Evolutionary conservation across 345 rosid genomes (phyloP).

Genomic region (Raphanus sativus): DNA sequence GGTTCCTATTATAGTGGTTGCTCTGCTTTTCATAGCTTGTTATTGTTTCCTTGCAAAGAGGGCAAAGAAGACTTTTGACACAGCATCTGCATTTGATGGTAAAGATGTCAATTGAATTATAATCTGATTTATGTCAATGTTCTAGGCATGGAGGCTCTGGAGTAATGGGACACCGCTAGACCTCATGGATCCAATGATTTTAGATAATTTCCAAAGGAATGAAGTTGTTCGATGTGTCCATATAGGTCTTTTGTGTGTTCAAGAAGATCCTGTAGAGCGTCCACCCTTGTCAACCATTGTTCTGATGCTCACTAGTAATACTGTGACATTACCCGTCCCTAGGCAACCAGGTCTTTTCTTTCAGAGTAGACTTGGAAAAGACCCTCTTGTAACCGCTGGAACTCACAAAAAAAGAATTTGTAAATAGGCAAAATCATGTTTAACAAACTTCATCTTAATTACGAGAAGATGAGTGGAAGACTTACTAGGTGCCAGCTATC

Average conservation of each 20-base stretch:
- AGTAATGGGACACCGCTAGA: neutral
- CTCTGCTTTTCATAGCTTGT: neutral
- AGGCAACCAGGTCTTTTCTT: neutral
- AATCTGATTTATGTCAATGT: neutral
- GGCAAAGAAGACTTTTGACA: neutral
- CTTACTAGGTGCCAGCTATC: constrained; percentile 66
- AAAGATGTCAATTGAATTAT: neutral
- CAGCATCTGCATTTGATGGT: neutral
- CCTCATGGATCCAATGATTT: neutral
- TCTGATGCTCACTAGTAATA: neutral
- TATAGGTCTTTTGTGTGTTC: neutral
- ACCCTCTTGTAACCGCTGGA: constrained; percentile 38
- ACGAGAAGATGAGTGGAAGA: neutral
- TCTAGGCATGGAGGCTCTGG: neutral
- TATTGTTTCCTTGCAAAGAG: neutral
- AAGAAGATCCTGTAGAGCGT: neutral
- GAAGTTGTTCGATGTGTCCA: neutral
- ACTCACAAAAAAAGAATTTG: neutral
- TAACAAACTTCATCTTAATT: neutral
- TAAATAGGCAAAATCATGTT: neutral
- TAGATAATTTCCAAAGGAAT: neutral
- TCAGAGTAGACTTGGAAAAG: neutral
- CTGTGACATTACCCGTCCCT: neutral
- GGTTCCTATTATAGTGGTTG: neutral
- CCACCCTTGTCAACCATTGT: neutral